Evolutionary conservation across 108 stramenopile species (phyloP).

Genomic region (Schizochytrium sp.): DNA sequence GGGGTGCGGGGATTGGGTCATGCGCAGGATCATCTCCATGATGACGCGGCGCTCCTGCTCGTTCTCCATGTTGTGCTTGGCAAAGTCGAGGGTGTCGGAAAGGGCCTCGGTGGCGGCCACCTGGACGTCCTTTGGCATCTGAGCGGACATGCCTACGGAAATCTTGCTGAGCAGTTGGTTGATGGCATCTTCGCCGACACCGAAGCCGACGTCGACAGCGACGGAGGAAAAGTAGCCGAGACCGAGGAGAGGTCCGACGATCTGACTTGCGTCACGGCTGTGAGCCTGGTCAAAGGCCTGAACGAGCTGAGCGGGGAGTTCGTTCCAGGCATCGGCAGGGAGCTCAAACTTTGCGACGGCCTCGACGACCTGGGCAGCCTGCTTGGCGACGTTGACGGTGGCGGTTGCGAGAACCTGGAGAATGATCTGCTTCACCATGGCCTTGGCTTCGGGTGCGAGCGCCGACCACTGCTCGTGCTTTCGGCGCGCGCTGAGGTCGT

Average conservation of each 20-base stretch:
- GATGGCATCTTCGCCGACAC: not conserved
- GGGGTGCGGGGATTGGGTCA: not conserved
- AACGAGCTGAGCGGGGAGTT: not conserved
- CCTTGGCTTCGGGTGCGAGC: not conserved
- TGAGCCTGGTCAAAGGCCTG: not conserved
- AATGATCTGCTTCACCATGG: not conserved
- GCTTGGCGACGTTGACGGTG: not conserved
- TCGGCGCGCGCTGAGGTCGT: not conserved
- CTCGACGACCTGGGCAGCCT: slow-evolving; percentile 2
- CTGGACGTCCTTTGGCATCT: not conserved
- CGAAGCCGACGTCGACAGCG: not conserved
- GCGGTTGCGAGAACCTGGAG: not conserved
- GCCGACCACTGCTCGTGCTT: not conserved
- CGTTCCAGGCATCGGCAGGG: not conserved
- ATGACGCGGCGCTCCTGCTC: not conserved
- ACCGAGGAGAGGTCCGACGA: not conserved
- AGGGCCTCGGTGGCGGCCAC: not conserved
- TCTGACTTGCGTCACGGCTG: not conserved
- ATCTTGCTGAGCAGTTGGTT: not conserved
- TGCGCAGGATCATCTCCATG: not conserved
- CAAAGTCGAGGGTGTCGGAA: not conserved
- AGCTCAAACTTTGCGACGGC: not conserved
- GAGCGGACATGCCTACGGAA: not conserved
- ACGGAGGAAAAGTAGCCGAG: not conserved
- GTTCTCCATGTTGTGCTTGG: not conserved